phyloP scores from a whole-genome alignment of 2,329 filamentous ascomycete genomes.

The Fusarium fracticaudum region DNA sequence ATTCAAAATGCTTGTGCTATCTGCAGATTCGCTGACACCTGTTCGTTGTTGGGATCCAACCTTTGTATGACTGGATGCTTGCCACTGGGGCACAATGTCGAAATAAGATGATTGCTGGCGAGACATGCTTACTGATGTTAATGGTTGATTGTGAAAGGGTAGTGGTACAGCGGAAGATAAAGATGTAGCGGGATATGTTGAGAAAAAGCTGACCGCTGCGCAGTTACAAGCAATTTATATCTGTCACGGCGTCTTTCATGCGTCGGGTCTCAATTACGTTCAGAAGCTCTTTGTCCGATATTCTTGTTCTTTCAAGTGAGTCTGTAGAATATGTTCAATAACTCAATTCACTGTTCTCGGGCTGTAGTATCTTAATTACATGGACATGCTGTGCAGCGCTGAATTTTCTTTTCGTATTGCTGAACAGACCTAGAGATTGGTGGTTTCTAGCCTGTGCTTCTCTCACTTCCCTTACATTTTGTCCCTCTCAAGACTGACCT shows the following conservation, averaged over 20 bases:
- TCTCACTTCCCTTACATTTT: fast-evolving
- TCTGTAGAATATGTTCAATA: fast-evolving
- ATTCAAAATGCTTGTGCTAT: fast-evolving
- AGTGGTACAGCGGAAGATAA: fast-evolving
- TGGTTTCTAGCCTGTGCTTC: fast-evolving
- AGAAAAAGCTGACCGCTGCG: fast-evolving
- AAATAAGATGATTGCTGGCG: background rate
- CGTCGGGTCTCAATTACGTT: too few relatives aligned
- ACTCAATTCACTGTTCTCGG: too few relatives aligned
- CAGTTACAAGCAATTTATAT: background rate
- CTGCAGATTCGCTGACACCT: fast-evolving
- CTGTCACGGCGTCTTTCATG: fast-evolving
- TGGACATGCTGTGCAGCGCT: background rate
- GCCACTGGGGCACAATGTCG: background rate
- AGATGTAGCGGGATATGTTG: too few relatives aligned
- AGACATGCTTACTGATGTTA: background rate
- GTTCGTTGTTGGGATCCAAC: fast-evolving
- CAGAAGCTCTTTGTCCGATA: background rate
- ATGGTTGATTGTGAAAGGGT: fast-evolving
- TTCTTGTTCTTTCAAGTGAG: background rate
- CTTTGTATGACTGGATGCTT: fast-evolving
- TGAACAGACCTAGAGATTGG: fast-evolving
- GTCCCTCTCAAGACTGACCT: too few relatives aligned
- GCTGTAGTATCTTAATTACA: fast-evolving
- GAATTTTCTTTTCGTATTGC: background rate